Base-by-base conservation (phyloP, 495 filamentous ascomycete species). In the Friedmanniomyces endolithicus region DNA sequence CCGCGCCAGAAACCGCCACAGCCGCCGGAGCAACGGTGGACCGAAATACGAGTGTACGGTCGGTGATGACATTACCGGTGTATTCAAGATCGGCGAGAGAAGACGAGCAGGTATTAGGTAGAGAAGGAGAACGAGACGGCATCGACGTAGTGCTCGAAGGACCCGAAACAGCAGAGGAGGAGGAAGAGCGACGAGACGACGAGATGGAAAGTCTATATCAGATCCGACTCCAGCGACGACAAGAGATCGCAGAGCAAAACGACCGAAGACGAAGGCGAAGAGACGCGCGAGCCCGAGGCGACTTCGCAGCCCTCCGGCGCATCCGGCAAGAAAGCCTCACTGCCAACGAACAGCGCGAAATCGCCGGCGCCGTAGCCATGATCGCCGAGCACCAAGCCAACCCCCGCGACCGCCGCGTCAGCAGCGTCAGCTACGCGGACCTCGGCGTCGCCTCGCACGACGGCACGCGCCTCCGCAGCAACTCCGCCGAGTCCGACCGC, bases 191-290 rank as follows among this genome's bases (percentile, higher is more conserved):
- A 34, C 76, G 92, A n/a, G 90, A 97, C 53, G 81, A 86, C 31
- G 85, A 97, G 63, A 97, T 97, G 92, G 85, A 90, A 44, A 76
- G 86, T 8, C 67, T 97, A 23, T 98, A 94, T 69, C 87, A 94
- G 64, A 86, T 97, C 44, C 86, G 92, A 23, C 67, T 85, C 2
- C 80, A 87, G 17, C 79, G 92, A 43, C 81, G 90, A 33, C 74
- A 76, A 39, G 86, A 95, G 66, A 74, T 80, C 31, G 79, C 79
- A 6, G 88, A 88, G 48, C 81, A 89, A 6, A 87, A 95, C 52
- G 78, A 84, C 52, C 76, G 87, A 29, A 72, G 84, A 35, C 76
- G 77, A 49, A 68, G 78, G 57, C 70, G 84, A 37, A 72, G 78
- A 46, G 82, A 86, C 61, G 88, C 88, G 2, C 79, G 86, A 48